A percentile compares a stretch with the other conserved stretches of the same genome.
Evolutionary conservation across 1,284 basidiomycete genomes (phyloP).

Genomic region (Exsudoporus floridanus): DNA sequence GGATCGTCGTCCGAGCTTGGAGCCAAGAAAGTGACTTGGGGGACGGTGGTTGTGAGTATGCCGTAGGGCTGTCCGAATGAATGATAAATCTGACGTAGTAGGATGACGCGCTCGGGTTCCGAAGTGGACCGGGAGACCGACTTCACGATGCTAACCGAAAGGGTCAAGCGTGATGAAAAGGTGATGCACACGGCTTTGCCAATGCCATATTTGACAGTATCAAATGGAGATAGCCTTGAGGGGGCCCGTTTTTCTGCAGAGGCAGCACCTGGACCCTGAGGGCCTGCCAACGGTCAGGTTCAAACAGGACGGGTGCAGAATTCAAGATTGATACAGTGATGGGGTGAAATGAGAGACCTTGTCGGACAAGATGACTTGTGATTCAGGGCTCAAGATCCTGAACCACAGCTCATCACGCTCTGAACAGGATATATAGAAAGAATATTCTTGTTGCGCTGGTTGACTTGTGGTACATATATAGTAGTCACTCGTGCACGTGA

Average conservation of each 20-base stretch:
- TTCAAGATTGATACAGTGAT: too few relatives aligned
- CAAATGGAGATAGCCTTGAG: not conserved
- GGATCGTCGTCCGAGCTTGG: not conserved
- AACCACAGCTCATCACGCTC: too few relatives aligned
- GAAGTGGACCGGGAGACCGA: not conserved
- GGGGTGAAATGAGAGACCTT: too few relatives aligned
- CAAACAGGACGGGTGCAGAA: too few relatives aligned
- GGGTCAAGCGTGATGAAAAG: not conserved
- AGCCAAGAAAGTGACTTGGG: not conserved
- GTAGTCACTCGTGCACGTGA: constrained; percentile 22
- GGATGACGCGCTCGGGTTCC: not conserved
- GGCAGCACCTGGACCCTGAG: not conserved
- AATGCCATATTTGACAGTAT: not conserved
- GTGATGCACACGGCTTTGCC: not conserved
- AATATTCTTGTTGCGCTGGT: not conserved
- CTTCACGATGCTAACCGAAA: not conserved
- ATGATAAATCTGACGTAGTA: not conserved
- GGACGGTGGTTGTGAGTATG: not conserved
- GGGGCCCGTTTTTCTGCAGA: not conserved
- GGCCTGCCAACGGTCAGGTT: too few relatives aligned
- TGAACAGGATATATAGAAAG: too few relatives aligned
- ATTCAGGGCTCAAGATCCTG: too few relatives aligned
- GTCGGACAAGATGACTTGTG: too few relatives aligned
- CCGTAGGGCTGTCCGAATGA: not conserved
- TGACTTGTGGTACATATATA: not conserved